phyloP scores from a whole-genome alignment of 495 filamentous ascomycete genomes.

The Acidomyces sp. region DNA sequence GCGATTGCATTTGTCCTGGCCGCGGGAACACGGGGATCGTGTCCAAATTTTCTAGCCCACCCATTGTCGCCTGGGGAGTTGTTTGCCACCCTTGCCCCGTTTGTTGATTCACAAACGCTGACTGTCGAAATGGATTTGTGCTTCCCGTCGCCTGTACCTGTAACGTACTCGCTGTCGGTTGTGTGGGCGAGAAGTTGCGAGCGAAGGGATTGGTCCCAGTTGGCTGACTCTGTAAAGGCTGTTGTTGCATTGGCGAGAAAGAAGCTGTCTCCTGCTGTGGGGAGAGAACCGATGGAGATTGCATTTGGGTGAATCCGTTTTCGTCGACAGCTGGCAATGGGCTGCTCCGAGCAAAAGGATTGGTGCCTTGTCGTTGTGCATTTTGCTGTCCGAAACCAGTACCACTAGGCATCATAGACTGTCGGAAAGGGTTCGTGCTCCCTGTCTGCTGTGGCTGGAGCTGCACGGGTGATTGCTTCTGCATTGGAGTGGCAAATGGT shows the following conservation, averaged over 20 bases:
- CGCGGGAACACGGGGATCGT: constrained; percentile 81
- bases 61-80: constrained; percentile 65
- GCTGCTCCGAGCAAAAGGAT: constrained; percentile 83
- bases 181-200: constrained; percentile 20
- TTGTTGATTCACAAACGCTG: constrained; percentile 70
- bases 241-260: constrained; percentile 17
- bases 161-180: constrained; percentile 31
- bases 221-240: constrained; percentile 34
- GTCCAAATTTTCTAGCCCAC: constrained; percentile 67
- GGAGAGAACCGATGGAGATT: constrained; percentile 33
- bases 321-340: background rate
- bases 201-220: constrained; percentile 69
- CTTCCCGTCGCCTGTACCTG: constrained; percentile 62
- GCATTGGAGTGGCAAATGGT: constrained; percentile 3
- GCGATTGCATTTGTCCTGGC: constrained; percentile 37
- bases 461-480: constrained; percentile 16
- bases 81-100: constrained; percentile 82
- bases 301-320: constrained; percentile 32
- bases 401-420: constrained; percentile 22
- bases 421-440: constrained; percentile 27
- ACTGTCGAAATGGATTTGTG: constrained; percentile 91
- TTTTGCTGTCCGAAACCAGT: constrained; percentile 4
- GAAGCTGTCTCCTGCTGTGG: constrained; percentile 22
- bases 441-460: constrained; percentile 24
- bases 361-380: constrained; percentile 48